Percentiles rank a stretch among this genome's conserved stretches.
Conservation (phyloP, 2,329 filamentous ascomycete species). For the Westerdykella ornata region DNA sequence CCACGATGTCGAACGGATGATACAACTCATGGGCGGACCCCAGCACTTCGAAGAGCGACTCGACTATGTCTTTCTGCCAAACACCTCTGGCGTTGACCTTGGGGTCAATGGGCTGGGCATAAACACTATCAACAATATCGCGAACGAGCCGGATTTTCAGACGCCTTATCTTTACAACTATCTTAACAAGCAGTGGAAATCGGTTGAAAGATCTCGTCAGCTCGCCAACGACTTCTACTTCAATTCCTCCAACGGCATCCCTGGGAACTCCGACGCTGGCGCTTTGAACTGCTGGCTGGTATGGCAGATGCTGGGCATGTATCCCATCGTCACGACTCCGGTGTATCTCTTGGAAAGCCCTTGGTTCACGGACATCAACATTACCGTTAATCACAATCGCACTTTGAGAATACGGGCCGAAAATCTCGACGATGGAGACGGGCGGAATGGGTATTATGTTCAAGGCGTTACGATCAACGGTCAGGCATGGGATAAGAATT, state of each 20-base stretch:
- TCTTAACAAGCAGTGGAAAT: conserved; percentile 37
- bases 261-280: conserved; percentile 44
- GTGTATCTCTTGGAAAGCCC: conserved; percentile 44
- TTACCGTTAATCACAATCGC: conserved; percentile 31
- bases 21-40: conserved; percentile 39
- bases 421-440: conserved; percentile 35
- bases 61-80: conserved; percentile 39
- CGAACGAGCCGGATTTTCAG: conserved; percentile 38
- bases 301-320: conserved; percentile 47
- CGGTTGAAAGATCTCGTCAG: conserved; percentile 26
- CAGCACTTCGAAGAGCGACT: conserved; percentile 37
- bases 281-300: conserved; percentile 48
- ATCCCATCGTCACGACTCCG: conserved; percentile 44
- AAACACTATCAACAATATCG: conserved; percentile 32
- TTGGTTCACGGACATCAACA: conserved; percentile 40
- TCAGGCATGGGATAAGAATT: conserved; percentile 47
- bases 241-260: conserved; percentile 37
- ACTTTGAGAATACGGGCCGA: conserved; percentile 41
- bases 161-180: conserved; percentile 41
- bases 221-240: conserved; percentile 40
- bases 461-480: conserved; percentile 51
- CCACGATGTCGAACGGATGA: conserved; percentile 39
- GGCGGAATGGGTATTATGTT: conserved; percentile 45
- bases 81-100: conserved; percentile 33
- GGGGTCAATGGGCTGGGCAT: conserved; percentile 32